phyloP scores from a whole-genome alignment of 2,329 filamentous ascomycete species.

The Colletotrichum tofieldiae region DNA sequence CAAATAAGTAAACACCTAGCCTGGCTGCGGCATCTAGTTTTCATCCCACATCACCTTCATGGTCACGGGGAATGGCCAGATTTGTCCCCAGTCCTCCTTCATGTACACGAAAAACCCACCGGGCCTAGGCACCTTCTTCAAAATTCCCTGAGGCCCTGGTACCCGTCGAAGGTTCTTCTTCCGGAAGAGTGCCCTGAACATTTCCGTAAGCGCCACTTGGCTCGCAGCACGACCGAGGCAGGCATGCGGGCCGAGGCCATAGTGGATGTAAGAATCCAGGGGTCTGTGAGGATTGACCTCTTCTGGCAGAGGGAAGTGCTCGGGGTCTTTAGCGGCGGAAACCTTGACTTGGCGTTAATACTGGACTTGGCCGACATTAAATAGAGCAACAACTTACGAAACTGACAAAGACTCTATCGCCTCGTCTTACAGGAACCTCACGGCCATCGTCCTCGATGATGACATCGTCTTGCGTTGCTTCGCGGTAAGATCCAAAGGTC shows the following conservation, averaged over 20 bases:
- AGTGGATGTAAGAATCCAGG: slow-evolving; percentile 75
- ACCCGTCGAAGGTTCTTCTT: slow-evolving; percentile 74
- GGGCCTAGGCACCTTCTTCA: slow-evolving; percentile 74
- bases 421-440: slow-evolving; percentile 66
- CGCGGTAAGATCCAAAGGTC: slow-evolving; percentile 73
- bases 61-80: slow-evolving; percentile 64
- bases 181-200: slow-evolving; percentile 77
- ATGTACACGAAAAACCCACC: slow-evolving; percentile 74
- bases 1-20: background rate
- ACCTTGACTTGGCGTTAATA: slow-evolving; percentile 47
- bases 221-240: slow-evolving; percentile 74
- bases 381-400: slow-evolving; percentile 62
- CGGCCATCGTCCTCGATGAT: slow-evolving; percentile 68
- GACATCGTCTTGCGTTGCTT: slow-evolving; percentile 62
- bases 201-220: slow-evolving; percentile 75
- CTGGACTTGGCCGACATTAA: background rate
- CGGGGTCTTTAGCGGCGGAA: slow-evolving; percentile 69
- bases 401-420: slow-evolving; percentile 75
- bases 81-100: slow-evolving; percentile 74
- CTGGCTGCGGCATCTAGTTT: background rate
- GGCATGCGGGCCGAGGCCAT: slow-evolving; percentile 74
- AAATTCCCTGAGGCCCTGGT: slow-evolving; percentile 74
- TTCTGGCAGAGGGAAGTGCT: slow-evolving; percentile 73
- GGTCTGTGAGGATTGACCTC: slow-evolving; percentile 76
- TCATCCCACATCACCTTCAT: slow-evolving; percentile 69